These are phyloP conservation scores for Sphenostylis stenocarpa DNA, from an alignment of 306 rosid species.

Conservation along the genomic window DNA sequence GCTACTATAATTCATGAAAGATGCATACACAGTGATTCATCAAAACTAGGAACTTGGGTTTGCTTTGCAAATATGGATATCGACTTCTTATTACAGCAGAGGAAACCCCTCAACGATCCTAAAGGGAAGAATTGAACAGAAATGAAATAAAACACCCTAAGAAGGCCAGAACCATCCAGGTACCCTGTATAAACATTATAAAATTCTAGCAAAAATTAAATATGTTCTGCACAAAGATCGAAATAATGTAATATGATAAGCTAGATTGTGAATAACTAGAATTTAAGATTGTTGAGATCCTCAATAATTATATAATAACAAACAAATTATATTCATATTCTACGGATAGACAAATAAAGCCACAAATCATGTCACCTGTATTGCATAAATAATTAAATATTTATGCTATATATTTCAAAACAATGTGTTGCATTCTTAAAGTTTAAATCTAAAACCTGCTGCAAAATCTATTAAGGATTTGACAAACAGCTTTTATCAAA, in stretches of 20 bases:
- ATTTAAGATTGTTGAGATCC: no score
- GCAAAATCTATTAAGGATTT: not conserved
- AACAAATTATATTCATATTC: not conserved
- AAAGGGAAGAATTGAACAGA: not conserved
- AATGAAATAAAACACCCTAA: not conserved
- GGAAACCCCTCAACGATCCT: not conserved
- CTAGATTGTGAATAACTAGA: not conserved
- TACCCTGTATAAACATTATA: not conserved
- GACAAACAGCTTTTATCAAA: not conserved
- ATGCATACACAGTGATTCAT: constrained; percentile 1
- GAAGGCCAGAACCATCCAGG: constrained; percentile 11
- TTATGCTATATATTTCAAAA: not conserved
- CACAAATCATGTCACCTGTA: not conserved
- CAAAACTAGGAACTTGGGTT: not conserved
- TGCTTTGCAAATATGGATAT: not conserved
- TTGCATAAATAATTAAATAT: not conserved
- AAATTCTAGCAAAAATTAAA: not conserved
- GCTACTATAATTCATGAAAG: not conserved
- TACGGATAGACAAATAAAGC: not conserved
- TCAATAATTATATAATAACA: not conserved
- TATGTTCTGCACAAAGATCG: not conserved
- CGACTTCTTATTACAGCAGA: not conserved
- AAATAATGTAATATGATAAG: not conserved
- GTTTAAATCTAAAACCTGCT: not conserved
- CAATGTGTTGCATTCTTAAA: not conserved